Evolutionary conservation across 2,329 filamentous ascomycete genomes (phyloP).

Genomic region (Corinectria fuckeliana): DNA sequence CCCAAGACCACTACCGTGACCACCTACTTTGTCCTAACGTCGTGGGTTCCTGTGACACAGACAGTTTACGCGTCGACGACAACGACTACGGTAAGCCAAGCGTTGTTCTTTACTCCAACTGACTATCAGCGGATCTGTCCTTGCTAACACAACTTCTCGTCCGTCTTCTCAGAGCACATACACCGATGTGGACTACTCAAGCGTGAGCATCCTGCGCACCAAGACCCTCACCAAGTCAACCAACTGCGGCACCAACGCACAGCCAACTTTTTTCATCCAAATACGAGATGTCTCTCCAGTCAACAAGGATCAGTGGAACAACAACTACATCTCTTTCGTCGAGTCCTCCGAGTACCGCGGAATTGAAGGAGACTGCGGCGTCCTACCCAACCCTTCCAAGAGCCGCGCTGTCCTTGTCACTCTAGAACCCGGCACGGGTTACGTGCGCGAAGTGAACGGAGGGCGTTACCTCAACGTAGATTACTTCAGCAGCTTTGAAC

Average conservation of each 20-base stretch:
- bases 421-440: slow-evolving; percentile 5
- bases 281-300: slow-evolving; percentile 8
- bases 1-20: slow-evolving; percentile 4
- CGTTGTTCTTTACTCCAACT: too few species aligned
- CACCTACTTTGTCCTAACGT: not conserved
- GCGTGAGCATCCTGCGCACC: not conserved
- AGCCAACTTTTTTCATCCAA: slow-evolving; percentile 17
- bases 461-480: slow-evolving; percentile 6
- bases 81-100: not conserved
- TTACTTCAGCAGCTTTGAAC: not conserved
- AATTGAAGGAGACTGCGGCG: not conserved
- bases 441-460: not conserved
- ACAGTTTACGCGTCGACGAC: not conserved
- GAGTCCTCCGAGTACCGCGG: not conserved
- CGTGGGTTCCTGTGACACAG: too few species aligned
- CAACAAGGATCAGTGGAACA: not conserved
- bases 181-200: not conserved
- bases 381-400: not conserved
- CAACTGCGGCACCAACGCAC: not conserved
- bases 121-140: too few species aligned
- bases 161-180: not conserved
- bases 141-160: not conserved
- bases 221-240: slow-evolving; percentile 8
- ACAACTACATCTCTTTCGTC: not conserved
- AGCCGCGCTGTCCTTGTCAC: not conserved